A percentile compares a stretch with the other conserved stretches of the same genome.
These are phyloP conservation scores for Neltuma alba DNA, from an alignment of 306 rosid species.

Conservation along the genomic window DNA sequence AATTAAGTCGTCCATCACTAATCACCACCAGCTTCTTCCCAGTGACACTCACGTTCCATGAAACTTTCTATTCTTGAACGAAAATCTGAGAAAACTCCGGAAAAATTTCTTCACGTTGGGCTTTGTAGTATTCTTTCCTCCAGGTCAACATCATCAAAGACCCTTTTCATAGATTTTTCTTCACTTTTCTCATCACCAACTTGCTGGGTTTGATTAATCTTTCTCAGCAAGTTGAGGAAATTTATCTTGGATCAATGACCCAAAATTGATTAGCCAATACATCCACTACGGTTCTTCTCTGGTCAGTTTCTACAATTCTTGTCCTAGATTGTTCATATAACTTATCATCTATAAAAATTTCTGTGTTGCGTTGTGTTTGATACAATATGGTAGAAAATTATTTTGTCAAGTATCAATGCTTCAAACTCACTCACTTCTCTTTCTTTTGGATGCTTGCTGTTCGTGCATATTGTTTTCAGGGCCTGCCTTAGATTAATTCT, in stretches of 20 bases:
- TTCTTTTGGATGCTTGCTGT: background rate
- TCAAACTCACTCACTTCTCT: too few species aligned
- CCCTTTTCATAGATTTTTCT: background rate
- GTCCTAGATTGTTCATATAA: background rate
- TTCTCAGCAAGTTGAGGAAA: constrained; percentile 15
- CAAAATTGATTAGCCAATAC: background rate
- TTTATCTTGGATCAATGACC: constrained; percentile 21
- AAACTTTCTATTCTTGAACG: constrained; percentile 34
- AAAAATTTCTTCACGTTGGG: background rate
- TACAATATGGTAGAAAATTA: too few species aligned
- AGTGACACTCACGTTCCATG: background rate
- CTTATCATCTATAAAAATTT: background rate
- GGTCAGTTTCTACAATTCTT: background rate
- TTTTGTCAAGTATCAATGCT: too few species aligned
- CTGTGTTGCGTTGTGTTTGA: too few species aligned
- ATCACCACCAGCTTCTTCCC: background rate
- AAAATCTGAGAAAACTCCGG: constrained; percentile 22
- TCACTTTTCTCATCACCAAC: background rate
- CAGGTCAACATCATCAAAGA: constrained; percentile 20
- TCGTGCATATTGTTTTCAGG: constrained; percentile 15
- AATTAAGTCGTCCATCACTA: background rate
- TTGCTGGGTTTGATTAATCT: constrained; percentile 15
- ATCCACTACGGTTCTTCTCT: background rate
- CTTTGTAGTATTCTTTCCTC: constrained; percentile 19
- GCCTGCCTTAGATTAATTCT: constrained; percentile 23